A percentile compares a stretch with the other conserved stretches of the same genome.
phyloP scores from a whole-genome alignment of 441 rosid species.

The Corymbia calophylla region DNA sequence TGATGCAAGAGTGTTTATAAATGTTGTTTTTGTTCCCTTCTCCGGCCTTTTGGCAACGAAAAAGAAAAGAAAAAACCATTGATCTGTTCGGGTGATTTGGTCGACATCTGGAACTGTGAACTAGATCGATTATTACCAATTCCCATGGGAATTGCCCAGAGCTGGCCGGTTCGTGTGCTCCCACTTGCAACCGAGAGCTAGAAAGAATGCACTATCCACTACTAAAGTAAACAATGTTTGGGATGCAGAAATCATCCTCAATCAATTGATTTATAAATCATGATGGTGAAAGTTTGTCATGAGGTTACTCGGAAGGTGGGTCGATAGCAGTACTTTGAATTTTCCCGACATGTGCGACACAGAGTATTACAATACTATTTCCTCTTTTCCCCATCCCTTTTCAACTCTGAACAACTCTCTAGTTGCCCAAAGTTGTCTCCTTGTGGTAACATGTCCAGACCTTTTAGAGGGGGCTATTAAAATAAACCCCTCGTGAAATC shows the following conservation, averaged over 20 bases:
- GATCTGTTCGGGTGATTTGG: accelerated
- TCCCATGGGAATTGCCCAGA: accelerated
- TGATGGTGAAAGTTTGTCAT: accelerated
- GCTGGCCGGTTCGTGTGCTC: accelerated
- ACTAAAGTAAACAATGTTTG: not conserved
- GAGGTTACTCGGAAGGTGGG: not conserved
- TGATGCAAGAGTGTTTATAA: not conserved
- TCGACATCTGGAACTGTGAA: not conserved
- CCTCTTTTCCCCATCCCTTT: not conserved
- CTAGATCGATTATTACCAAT: accelerated
- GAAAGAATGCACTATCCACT: too few relatives aligned
- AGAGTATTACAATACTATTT: not conserved
- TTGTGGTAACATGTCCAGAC: not conserved
- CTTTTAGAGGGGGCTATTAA: not conserved
- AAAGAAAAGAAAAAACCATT: not conserved
- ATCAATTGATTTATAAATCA: not conserved
- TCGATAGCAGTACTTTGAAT: not conserved
- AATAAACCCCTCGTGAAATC: not conserved
- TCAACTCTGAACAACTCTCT: not conserved
- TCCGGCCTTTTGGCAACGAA: not conserved
- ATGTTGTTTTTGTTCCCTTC: not conserved
- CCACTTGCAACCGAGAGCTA: not conserved
- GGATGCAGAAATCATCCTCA: not conserved
- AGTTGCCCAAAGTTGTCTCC: not conserved
- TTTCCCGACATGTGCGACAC: not conserved